Percentiles rank a stretch among this genome's conserved stretches.
Evolutionary conservation across 2,329 filamentous ascomycete genomes (phyloP).

Genomic region (Eutypella sp.): DNA sequence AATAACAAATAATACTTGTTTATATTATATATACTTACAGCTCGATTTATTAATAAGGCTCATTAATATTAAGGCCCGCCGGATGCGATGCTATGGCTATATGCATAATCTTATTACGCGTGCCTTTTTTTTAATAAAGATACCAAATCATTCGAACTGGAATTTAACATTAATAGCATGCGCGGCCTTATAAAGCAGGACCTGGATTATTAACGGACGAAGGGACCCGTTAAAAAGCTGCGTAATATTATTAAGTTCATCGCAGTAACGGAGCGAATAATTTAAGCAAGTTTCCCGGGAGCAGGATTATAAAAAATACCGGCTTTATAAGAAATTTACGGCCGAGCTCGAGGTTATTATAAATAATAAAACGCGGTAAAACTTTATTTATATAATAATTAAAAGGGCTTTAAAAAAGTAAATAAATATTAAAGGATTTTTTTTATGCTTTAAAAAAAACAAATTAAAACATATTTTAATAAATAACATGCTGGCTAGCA

Average conservation of each 20-base stretch:
- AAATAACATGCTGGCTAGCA: not conserved
- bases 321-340: not conserved
- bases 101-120: too few species aligned
- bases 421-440: not conserved
- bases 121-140: too few species aligned
- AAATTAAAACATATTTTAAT: not conserved
- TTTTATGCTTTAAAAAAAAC: not conserved
- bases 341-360: not conserved
- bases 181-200: too few species aligned
- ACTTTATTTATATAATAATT: not conserved
- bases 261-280: too few species aligned
- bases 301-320: not conserved
- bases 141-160: too few species aligned
- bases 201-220: too few species aligned
- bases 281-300: not conserved
- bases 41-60: too few species aligned
- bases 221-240: too few species aligned
- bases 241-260: too few species aligned
- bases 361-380: not conserved
- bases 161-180: too few species aligned
- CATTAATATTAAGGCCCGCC: too few species aligned
- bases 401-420: not conserved
- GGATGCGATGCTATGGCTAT: too few species aligned
- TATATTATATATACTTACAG: not conserved
- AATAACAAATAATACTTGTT: not conserved